phyloP scores from a whole-genome alignment of 2,329 filamentous ascomycete genomes.

The Teratosphaeria gauchensis region DNA sequence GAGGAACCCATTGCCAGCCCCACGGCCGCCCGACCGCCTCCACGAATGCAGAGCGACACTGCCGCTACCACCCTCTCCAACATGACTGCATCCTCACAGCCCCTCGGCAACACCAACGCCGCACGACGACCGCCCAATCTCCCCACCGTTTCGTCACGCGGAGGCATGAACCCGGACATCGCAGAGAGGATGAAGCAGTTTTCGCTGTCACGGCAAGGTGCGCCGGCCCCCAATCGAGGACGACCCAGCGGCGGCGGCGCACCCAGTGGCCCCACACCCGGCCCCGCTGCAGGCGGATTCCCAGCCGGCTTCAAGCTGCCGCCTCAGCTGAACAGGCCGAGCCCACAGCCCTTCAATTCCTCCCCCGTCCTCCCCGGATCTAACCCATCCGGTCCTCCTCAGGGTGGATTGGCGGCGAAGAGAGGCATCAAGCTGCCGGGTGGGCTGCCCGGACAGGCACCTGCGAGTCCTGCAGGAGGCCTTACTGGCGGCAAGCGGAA shows the following conservation, averaged over 20 bases:
- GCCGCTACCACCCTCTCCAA: conserved; percentile 35
- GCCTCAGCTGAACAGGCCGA: conserved; percentile 27
- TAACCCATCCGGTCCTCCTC: conserved; percentile 23
- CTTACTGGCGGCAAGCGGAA: conserved; percentile 20
- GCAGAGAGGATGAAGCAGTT: conserved; percentile 62
- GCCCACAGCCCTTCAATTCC: conserved; percentile 35
- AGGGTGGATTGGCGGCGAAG: conserved; percentile 54
- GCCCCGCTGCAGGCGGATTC: conserved; percentile 28
- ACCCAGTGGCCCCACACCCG: neutral
- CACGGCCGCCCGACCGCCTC: conserved; percentile 6
- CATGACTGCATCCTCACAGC: conserved; percentile 78
- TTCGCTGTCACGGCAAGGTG: conserved; percentile 54
- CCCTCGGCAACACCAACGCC: conserved; percentile 65
- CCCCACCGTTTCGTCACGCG: conserved; percentile 37
- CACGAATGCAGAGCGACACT: conserved; percentile 14
- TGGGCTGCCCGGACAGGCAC: conserved; percentile 38
- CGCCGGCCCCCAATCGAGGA: conserved; percentile 22
- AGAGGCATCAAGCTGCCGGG: conserved; percentile 56
- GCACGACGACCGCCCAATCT: conserved; percentile 45
- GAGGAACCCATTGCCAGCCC: conserved; percentile 11
- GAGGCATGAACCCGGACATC: conserved; percentile 45
- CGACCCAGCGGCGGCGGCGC: conserved; percentile 1
- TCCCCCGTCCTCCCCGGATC: conserved; percentile 39
- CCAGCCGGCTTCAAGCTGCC: conserved; percentile 36
- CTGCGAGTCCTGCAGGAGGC: conserved; percentile 22